Evolutionary conservation across 139 green algal species (phyloP).

Genomic region (Trebouxia sp.): DNA sequence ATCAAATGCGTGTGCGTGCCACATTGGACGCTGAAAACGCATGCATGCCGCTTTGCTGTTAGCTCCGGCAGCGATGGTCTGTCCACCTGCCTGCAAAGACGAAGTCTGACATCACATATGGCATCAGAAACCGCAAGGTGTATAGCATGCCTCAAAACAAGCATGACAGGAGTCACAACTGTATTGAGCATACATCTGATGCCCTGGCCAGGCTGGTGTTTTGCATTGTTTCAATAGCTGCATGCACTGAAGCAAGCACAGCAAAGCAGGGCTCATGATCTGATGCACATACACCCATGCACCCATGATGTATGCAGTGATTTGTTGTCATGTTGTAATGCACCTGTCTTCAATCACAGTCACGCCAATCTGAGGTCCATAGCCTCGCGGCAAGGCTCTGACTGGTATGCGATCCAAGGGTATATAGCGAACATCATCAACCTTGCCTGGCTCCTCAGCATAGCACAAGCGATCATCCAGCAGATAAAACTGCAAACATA

Average conservation of each 20-base stretch:
- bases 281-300: background rate
- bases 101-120: no score
- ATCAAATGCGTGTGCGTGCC: slow-evolving; percentile 41
- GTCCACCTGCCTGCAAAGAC: slow-evolving; percentile 23
- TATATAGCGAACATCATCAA: slow-evolving; percentile 33
- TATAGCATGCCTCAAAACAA: no score
- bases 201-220: no score
- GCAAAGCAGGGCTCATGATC: no score
- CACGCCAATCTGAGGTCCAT: slow-evolving; percentile 43
- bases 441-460: slow-evolving; percentile 14
- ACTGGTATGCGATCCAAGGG: slow-evolving; percentile 47
- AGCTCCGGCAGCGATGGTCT: background rate
- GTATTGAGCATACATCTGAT: no score
- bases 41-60: slow-evolving; percentile 3
- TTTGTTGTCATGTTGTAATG: no score
- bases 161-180: no score
- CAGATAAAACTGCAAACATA: slow-evolving; percentile 31
- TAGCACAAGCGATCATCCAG: slow-evolving; percentile 45
- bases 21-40: slow-evolving; percentile 44
- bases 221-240: no score
- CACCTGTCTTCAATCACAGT: slow-evolving; percentile 37
- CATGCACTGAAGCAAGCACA: no score
- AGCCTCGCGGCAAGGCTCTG: slow-evolving; percentile 38
- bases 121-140: no score
- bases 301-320: no score